Conservation (phyloP, 2,329 filamentous ascomycete genomes). For the Xylaria arbuscula region DNA sequence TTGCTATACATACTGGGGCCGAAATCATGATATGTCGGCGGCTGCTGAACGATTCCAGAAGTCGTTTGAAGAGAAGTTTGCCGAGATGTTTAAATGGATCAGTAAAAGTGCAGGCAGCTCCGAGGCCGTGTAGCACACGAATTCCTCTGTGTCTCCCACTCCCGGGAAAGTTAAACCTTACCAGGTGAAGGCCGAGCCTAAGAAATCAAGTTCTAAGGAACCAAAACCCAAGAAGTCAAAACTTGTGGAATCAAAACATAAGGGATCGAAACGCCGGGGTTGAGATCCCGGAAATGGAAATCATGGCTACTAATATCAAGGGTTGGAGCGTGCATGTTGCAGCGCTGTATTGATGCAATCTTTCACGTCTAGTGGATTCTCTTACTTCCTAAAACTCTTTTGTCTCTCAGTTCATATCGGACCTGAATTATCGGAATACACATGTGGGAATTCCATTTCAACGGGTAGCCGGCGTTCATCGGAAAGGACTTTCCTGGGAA, state of each 20-base stretch:
- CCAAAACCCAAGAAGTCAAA: too few species aligned
- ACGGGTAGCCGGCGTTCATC: slow-evolving; percentile 26
- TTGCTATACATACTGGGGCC: slow-evolving; percentile 69
- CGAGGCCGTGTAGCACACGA: slow-evolving; percentile 49
- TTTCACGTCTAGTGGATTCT: not conserved
- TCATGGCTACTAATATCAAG: not conserved
- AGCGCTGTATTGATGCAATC: not conserved
- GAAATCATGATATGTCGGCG: slow-evolving; percentile 60
- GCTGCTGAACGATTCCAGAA: slow-evolving; percentile 68
- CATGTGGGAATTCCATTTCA: slow-evolving; percentile 15
- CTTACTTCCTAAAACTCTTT: too few species aligned
- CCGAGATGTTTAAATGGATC: slow-evolving; percentile 69
- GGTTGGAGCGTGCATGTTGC: not conserved
- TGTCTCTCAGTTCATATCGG: slow-evolving; percentile 11
- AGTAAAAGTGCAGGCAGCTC: slow-evolving; percentile 61
- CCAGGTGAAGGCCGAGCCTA: too few species aligned
- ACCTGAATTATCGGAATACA: slow-evolving; percentile 9
- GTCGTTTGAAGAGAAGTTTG: slow-evolving; percentile 68
- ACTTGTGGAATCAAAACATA: too few species aligned
- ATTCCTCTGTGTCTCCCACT: not conserved
- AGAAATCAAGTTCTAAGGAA: too few species aligned
- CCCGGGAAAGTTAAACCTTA: not conserved
- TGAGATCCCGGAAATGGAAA: too few species aligned
- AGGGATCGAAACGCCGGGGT: too few species aligned
- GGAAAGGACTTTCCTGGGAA: slow-evolving; percentile 9